A percentile compares a stretch with the other conserved stretches of the same genome.
These are phyloP conservation scores for Fraxinus cuspidata DNA, from an alignment of 257 asterid species.

Conservation along the genomic window DNA sequence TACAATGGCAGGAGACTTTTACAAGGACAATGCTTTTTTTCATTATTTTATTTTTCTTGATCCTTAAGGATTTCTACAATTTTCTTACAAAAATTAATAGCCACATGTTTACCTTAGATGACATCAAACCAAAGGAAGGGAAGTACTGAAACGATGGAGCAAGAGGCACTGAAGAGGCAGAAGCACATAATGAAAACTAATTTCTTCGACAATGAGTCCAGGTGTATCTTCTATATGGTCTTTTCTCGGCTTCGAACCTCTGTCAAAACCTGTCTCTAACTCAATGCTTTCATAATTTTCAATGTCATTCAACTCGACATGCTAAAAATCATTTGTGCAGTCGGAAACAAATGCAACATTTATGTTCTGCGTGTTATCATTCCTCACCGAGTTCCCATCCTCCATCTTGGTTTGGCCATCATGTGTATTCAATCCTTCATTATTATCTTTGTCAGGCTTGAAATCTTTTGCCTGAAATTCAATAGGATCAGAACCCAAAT, in stretches of 20 bases:
- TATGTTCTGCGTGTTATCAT: slow-evolving; percentile 33
- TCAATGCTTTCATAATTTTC: slow-evolving; percentile 38
- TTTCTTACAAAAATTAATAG: too few species aligned
- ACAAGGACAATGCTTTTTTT: too few species aligned
- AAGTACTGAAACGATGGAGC: slow-evolving; percentile 52
- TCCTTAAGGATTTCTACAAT: too few species aligned
- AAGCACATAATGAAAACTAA: slow-evolving; percentile 37
- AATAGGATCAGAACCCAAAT: slow-evolving; percentile 36
- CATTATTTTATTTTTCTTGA: too few species aligned
- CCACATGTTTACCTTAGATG: slow-evolving; percentile 48
- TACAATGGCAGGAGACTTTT: too few species aligned
- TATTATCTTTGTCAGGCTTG: slow-evolving; percentile 31
- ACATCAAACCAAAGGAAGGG: slow-evolving; percentile 49
- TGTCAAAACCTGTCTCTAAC: slow-evolving; percentile 37
- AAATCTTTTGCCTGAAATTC: slow-evolving; percentile 39
- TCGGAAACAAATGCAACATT: slow-evolving; percentile 35
- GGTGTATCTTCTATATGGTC: slow-evolving; percentile 42
- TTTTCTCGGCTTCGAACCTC: slow-evolving; percentile 37
- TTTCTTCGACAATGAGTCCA: slow-evolving; percentile 44
- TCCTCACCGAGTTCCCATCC: slow-evolving; percentile 31
- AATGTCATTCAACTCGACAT: slow-evolving; percentile 33
- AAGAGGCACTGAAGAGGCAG: slow-evolving; percentile 53
- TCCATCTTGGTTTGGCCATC: slow-evolving; percentile 35
- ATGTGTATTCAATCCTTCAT: slow-evolving; percentile 35
- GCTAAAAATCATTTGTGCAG: slow-evolving; percentile 40